Evolutionary conservation across 2,329 filamentous ascomycete genomes (phyloP).

Genomic region (Periconia sp.): DNA sequence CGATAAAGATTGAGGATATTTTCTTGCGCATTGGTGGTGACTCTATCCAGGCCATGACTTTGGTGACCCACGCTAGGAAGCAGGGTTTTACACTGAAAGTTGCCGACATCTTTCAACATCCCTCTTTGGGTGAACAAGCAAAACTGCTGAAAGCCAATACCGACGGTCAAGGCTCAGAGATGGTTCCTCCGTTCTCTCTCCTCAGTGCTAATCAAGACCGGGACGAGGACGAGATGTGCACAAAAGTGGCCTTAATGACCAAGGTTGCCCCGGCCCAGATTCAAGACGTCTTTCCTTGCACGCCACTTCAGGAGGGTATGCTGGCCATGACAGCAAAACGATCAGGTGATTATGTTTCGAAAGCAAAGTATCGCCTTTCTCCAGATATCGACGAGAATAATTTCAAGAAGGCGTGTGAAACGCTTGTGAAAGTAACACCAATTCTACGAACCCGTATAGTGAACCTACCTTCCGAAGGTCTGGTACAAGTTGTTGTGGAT

Average conservation of each 20-base stretch:
- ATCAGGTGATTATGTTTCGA: neutral
- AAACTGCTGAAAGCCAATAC: too few relatives aligned
- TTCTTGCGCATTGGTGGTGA: constrained; percentile 4
- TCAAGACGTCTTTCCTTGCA: constrained; percentile 11
- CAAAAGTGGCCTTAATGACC: neutral
- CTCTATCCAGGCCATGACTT: constrained; percentile 5
- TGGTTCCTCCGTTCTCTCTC: neutral
- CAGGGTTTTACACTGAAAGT: neutral
- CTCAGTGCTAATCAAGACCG: too few relatives aligned
- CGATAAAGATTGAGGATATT: constrained; percentile 44
- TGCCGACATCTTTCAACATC: constrained; percentile 1
- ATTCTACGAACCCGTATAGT: too few relatives aligned
- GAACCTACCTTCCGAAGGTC: too few relatives aligned
- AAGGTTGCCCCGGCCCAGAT: neutral
- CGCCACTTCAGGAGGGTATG: constrained; percentile 9
- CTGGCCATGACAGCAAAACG: constrained; percentile 1
- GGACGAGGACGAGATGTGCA: neutral
- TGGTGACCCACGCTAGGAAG: neutral
- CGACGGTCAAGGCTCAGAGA: neutral
- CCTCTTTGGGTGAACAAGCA: neutral
- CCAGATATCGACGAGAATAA: neutral
- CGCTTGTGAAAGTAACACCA: too few relatives aligned
- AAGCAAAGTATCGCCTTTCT: neutral
- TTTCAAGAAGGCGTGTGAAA: constrained; percentile 4
- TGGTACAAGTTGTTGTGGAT: too few relatives aligned